phyloP scores from a whole-genome alignment of 2,329 filamentous ascomycete genomes.

The Clarireedia monteithiana region DNA sequence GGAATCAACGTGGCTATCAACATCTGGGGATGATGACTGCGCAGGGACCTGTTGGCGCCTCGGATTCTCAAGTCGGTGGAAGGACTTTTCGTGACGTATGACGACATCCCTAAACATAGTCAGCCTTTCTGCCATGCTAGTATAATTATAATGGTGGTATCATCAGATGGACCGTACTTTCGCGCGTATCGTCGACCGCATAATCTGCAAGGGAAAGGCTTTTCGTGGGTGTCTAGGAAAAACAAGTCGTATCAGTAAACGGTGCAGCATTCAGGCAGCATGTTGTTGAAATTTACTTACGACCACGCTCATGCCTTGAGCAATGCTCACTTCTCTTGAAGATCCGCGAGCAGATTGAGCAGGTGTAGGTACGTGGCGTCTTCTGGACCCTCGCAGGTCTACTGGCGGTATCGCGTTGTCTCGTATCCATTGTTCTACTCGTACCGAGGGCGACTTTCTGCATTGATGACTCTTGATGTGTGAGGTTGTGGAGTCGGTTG shows the following conservation, averaged over 20 bases:
- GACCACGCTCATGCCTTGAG: slow-evolving; percentile 9
- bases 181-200: slow-evolving; percentile 10
- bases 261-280: neutral
- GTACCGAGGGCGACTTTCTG: neutral
- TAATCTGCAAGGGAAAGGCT: slow-evolving; percentile 8
- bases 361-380: slow-evolving; percentile 8
- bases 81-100: slow-evolving; percentile 11
- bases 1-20: neutral
- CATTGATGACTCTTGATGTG: neutral
- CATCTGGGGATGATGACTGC: slow-evolving; percentile 6
- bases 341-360: slow-evolving; percentile 1
- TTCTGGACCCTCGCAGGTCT: slow-evolving; percentile 4
- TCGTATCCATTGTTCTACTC: slow-evolving; percentile 6
- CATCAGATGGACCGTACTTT: slow-evolving; percentile 6
- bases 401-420: slow-evolving; percentile 4
- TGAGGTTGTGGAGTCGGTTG: too few relatives aligned
- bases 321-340: slow-evolving; percentile 12
- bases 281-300: slow-evolving; percentile 4
- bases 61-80: slow-evolving; percentile 7
- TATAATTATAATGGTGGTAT: neutral
- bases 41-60: slow-evolving; percentile 1
- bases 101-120: slow-evolving; percentile 7
- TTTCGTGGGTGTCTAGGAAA: slow-evolving; percentile 8
- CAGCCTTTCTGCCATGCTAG: neutral
- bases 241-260: slow-evolving; percentile 1